These are phyloP conservation scores for Salicornia ramosissima DNA, from an alignment of 148 eudicot genomes.

Conservation along the genomic window DNA sequence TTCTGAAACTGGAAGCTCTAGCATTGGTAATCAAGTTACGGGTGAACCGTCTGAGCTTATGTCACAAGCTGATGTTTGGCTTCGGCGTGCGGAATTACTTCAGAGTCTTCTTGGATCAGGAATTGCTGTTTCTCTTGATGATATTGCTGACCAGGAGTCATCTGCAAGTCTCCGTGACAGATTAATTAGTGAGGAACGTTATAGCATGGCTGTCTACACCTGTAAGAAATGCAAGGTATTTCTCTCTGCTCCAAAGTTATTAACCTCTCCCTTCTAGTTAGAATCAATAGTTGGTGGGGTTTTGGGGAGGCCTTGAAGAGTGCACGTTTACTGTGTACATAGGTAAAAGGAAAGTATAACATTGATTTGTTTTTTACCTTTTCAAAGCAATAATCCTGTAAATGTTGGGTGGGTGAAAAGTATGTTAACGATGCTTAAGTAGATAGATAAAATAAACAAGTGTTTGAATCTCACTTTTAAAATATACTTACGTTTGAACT, in stretches of 20 bases:
- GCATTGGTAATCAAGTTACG: slow-evolving; percentile 61
- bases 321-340: background rate
- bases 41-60: slow-evolving; percentile 75
- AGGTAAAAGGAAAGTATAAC: background rate
- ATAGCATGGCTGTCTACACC: slow-evolving; percentile 98
- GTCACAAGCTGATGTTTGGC: slow-evolving; percentile 78
- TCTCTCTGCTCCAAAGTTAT: background rate
- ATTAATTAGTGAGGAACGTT: slow-evolving; percentile 73
- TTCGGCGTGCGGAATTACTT: slow-evolving; percentile 85
- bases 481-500: too few species aligned
- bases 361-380: background rate
- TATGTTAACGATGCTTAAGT: too few species aligned
- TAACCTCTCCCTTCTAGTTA: background rate
- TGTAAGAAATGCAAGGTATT: slow-evolving; percentile 91
- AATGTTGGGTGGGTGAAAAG: background rate
- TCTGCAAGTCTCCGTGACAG: slow-evolving; percentile 88
- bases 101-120: slow-evolving; percentile 97
- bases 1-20: slow-evolving; percentile 89
- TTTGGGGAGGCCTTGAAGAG: background rate
- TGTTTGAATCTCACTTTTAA: too few species aligned
- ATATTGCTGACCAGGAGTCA: slow-evolving; percentile 89
- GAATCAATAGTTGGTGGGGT: background rate
- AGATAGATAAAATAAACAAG: background rate
- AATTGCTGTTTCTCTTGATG: slow-evolving; percentile 94
- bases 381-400: background rate